A percentile compares a stretch with the other conserved stretches of the same genome.
These are phyloP conservation scores for Mallotus repandus DNA, from an alignment of 441 rosid genomes.

Conservation along the genomic window DNA sequence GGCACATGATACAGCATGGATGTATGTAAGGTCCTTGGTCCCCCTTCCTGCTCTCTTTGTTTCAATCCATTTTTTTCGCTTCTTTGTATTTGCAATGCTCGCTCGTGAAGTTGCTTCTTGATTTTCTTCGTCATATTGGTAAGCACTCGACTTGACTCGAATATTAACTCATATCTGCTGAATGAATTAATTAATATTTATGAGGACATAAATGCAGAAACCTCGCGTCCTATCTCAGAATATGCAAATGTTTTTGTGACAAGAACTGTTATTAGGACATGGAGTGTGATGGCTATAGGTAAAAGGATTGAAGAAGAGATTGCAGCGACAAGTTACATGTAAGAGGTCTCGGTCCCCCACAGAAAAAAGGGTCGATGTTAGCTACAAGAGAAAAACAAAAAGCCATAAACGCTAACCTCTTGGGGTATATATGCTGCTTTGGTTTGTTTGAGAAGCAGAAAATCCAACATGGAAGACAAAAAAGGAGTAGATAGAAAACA, in stretches of 20 bases:
- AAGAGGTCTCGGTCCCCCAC: slow-evolving; percentile 46
- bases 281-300: slow-evolving; percentile 21
- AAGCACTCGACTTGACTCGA: too few species aligned
- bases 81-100: background rate
- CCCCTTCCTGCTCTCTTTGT: slow-evolving; percentile 7
- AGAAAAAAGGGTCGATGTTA: slow-evolving; percentile 6
- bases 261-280: slow-evolving; percentile 20
- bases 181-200: background rate
- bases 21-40: slow-evolving; percentile 18
- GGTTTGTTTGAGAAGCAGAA: slow-evolving; percentile 16
- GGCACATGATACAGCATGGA: slow-evolving; percentile 10
- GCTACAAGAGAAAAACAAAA: slow-evolving; percentile 30
- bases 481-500: slow-evolving; percentile 27
- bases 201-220: slow-evolving; percentile 8
- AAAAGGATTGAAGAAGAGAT: slow-evolving; percentile 33
- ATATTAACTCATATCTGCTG: background rate
- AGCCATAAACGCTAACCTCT: slow-evolving; percentile 17
- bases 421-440: slow-evolving; percentile 21
- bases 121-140: background rate
- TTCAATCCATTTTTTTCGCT: slow-evolving; percentile 1
- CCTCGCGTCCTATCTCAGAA: slow-evolving; percentile 6
- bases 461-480: slow-evolving; percentile 37
- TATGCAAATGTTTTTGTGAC: slow-evolving; percentile 18
- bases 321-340: slow-evolving; percentile 44
- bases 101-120: background rate